These are phyloP conservation scores for Penicillium silybi DNA, from an alignment of 495 filamentous ascomycete genomes.

Conservation along the genomic window DNA sequence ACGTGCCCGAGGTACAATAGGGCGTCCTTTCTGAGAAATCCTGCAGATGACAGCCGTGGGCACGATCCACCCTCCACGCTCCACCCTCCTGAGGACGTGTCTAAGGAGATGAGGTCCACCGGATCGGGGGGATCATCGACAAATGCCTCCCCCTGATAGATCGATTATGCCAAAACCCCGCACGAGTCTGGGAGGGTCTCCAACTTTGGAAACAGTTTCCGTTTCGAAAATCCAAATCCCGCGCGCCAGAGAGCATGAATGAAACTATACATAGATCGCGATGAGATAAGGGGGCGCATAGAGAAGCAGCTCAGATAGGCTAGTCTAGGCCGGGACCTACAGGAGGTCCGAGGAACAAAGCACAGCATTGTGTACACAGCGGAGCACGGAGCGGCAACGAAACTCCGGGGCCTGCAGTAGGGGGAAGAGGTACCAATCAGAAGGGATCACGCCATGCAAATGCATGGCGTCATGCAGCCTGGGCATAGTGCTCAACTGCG, in stretches of 20 bases:
- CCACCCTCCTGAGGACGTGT: constrained; percentile 1
- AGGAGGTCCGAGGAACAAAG: neutral
- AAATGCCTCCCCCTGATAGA: constrained; percentile 4
- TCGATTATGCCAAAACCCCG: constrained; percentile 4
- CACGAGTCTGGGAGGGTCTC: neutral
- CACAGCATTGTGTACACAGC: constrained; percentile 1
- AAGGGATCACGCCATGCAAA: constrained; percentile 29
- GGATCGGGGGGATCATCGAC: neutral
- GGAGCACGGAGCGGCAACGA: constrained; percentile 16
- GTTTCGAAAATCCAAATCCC: constrained; percentile 6
- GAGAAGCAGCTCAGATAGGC: neutral
- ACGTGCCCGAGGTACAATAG: neutral
- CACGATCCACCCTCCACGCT: constrained; percentile 6
- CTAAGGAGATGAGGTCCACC: constrained; percentile 2
- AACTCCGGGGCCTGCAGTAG: constrained; percentile 22
- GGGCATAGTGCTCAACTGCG: constrained; percentile 30
- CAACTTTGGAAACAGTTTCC: neutral
- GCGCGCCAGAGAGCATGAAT: neutral
- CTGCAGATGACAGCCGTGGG: constrained; percentile 9
- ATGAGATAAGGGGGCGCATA: neutral
- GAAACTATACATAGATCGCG: neutral
- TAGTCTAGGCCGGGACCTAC: neutral
- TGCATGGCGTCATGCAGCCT: constrained; percentile 39
- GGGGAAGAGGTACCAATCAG: constrained; percentile 22
- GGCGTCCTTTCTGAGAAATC: neutral